Base-by-base conservation (phyloP, 306 rosid species). In the Cajanus cajan region DNA sequence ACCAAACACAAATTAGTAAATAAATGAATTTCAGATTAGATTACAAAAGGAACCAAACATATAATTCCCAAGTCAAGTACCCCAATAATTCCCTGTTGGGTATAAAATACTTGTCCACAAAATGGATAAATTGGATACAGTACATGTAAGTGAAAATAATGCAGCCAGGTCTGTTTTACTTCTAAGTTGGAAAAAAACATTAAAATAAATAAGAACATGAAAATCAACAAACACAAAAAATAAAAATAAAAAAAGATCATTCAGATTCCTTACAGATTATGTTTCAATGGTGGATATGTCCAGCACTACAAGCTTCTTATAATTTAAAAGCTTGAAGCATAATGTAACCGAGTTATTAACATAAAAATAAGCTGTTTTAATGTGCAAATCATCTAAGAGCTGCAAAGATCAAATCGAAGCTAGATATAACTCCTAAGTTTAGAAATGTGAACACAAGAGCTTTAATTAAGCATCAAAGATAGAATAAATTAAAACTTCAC, bases 41-140 rank as follows among this genome's bases (percentile, higher is more conserved):
- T 34, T 48, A 77, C 15, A 21, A 37, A 50, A 76, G 43, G 74
- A 54, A 80, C 18, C 24, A 47, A 36, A 18, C 43, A 28, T 22
- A 80, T 73, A 8, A 63, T 52, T 28, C 25, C 74, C 39, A 79
- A 63, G 19, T 66, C 82, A 63, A 63, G 72, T 34, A 21, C 40
- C 45, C 11, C 75, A 82, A 82, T 67, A 55, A 43, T 55, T 43
- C 58, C 67, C 33, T 61, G 48, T 76, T 76, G 81, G 28, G 73
- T 76, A 76, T 59, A 68, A 68, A 76, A 48, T 59, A 68, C 81
- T 59, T 24, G 59, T 59, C 39, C 82, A 76, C 61, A 40, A 22
- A 69, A 33, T 68, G 68, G 33, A 68, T 43, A 63, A 68, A n/a
- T 43, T 48, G 72, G 85, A 47, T 44, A 21, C 8, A 7, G 25